Base-by-base conservation (phyloP, 2,329 filamentous ascomycete species). In the Scedosporium apiospermum region DNA sequence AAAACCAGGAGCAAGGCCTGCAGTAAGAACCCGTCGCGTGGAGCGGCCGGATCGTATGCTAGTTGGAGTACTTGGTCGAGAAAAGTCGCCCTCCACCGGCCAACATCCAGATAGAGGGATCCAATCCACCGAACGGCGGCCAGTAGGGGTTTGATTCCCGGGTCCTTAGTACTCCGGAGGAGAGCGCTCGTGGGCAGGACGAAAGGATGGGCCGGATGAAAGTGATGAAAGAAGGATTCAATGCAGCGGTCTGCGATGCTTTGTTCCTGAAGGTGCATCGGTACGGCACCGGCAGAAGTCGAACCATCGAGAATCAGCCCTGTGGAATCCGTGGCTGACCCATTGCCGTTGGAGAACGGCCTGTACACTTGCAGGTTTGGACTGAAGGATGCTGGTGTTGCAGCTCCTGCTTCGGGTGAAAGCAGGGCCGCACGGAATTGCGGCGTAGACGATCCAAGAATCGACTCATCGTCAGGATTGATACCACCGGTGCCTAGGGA, bases 1-100 rank as follows among this genome's bases (percentile, higher is more conserved):
- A 91, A 82, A 62, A 91, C 82, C 3, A 96, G 78, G 55, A 96
- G 75, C 71, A 95, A 80, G 3, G 90, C 87, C 75, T 96, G 93
- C 0, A 96, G 85, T 3, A 87, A 76, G 70, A 85, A 90, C 0
- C 82, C 84, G 64, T 86, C 82, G 62, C 78, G 78, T 3, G 76
- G 71, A 1, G 76, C 76, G 3, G 74, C 72, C 0, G 78, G 75
- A 44, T 78, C 74, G 66, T 84, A 80, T 2, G 80, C 73, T 1
- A 82, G 72, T 16, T 77, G 76, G 66, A 82, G 75, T 3, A 83
- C 84, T 68, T 88, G 86, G 63, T 87, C 83, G 53, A 84, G 79
- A 55, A 83, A 83, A 23, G 76, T 76, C 0, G 77, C 76, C 21
- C 80, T 72, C 38, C 77, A 66, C 21, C 78, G 73, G 42, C 77